Evolutionary conservation across 1,284 basidiomycete genomes (phyloP).

Genomic region (Pseudozyma hubeiensis): DNA sequence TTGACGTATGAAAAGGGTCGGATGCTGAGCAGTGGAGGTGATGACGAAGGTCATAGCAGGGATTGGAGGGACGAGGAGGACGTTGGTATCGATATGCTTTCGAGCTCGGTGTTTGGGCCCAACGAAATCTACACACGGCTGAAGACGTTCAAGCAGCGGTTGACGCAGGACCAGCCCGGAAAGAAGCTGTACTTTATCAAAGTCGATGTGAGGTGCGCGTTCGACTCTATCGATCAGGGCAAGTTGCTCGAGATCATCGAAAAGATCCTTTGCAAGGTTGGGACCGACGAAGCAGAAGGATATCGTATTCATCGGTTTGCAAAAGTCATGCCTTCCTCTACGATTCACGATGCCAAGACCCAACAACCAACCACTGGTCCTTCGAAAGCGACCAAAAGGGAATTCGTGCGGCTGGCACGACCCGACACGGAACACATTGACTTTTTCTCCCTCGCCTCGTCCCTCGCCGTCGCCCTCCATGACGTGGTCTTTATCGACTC

Average conservation of each 20-base stretch:
- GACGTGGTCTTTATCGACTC: conserved; percentile 88
- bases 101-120: conserved; percentile 59
- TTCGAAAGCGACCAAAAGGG: conserved; percentile 22
- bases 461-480: conserved; percentile 74
- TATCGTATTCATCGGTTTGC: conserved; percentile 62
- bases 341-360: background rate
- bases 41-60: background rate
- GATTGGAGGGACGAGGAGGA: background rate
- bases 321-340: conserved; percentile 41
- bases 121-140: conserved; percentile 69
- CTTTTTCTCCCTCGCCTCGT: conserved; percentile 74
- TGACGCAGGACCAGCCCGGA: conserved; percentile 8
- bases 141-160: conserved; percentile 39
- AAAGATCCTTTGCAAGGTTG: conserved; percentile 70
- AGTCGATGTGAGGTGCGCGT: conserved; percentile 93
- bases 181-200: conserved; percentile 85
- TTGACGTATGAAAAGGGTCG: conserved; percentile 56
- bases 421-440: conserved; percentile 77
- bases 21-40: background rate
- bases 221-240: conserved; percentile 93
- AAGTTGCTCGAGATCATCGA: conserved; percentile 84
- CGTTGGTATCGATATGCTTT: conserved; percentile 15
- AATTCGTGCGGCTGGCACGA: conserved; percentile 45
- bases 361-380: background rate
- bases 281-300: conserved; percentile 20